phyloP scores from a whole-genome alignment of 768 basidiomycete genomes.

The Hortiboletus flavorubellus region DNA sequence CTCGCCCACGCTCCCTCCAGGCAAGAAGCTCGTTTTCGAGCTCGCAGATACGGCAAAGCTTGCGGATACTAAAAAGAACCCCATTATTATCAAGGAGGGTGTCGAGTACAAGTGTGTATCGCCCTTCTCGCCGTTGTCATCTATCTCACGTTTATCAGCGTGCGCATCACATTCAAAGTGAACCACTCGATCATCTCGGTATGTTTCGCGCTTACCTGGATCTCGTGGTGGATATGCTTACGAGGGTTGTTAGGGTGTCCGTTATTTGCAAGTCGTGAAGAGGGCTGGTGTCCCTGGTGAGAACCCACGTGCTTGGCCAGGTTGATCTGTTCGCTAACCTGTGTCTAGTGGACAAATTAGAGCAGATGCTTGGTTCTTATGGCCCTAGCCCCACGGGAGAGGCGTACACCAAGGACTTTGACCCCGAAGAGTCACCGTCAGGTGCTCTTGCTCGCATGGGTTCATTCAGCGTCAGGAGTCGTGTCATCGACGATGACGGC shows the following conservation, averaged over 20 bases:
- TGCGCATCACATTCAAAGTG: constrained; percentile 79
- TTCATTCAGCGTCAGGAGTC: constrained; percentile 71
- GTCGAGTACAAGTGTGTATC: constrained; percentile 76
- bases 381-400: constrained; percentile 66
- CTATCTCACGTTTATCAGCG: constrained; percentile 40
- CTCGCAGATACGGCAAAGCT: constrained; percentile 45
- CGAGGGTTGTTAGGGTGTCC: constrained; percentile 54
- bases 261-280: constrained; percentile 90
- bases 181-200: constrained; percentile 89
- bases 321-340: constrained; percentile 2
- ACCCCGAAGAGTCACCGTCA: constrained; percentile 66
- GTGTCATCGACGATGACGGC: constrained; percentile 86
- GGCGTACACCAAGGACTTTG: constrained; percentile 74
- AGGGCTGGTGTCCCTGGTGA: constrained; percentile 70
- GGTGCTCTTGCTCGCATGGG: constrained; percentile 85
- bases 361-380: constrained; percentile 94
- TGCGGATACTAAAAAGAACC: constrained; percentile 69
- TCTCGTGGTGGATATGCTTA: constrained; percentile 4
- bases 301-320: background rate
- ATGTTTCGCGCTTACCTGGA: constrained; percentile 19
- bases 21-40: constrained; percentile 65
- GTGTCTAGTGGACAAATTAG: constrained; percentile 78
- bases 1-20: constrained; percentile 64
- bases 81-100: constrained; percentile 77
- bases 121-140: background rate